A percentile compares a stretch with the other conserved stretches of the same genome.
Conservation (phyloP, 805 yeast species). For the Saccharomyces kudriavzevii region DNA sequence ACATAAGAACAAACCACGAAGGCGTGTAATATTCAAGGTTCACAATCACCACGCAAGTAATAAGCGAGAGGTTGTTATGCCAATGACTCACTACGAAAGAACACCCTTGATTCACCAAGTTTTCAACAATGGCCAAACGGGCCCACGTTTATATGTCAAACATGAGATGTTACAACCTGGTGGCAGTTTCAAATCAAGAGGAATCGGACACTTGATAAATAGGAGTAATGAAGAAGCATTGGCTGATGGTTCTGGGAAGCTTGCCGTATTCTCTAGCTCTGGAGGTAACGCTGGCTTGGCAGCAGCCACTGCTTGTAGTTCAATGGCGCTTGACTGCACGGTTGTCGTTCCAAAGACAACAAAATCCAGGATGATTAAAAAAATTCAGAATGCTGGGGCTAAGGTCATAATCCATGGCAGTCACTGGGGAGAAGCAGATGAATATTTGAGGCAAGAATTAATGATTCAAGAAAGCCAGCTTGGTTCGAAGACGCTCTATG, state of each 20-base stretch:
- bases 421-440: conserved; percentile 44
- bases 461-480: conserved; percentile 10
- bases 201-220: conserved; percentile 41
- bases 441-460: conserved; percentile 29
- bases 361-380: conserved; percentile 35
- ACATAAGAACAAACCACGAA: neutral
- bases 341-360: conserved; percentile 52
- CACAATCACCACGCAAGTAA: no score
- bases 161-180: conserved; percentile 45
- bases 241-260: conserved; percentile 16
- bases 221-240: conserved; percentile 25
- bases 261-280: conserved; percentile 40
- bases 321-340: conserved; percentile 37
- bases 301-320: conserved; percentile 33
- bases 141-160: conserved; percentile 35
- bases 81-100: conserved; percentile 2
- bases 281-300: conserved; percentile 50
- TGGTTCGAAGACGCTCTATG: conserved; percentile 34
- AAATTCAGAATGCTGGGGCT: conserved; percentile 42
- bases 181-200: conserved; percentile 49
- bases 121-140: conserved; percentile 1
- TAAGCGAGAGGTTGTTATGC: neutral
- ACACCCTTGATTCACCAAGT: conserved; percentile 9
- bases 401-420: conserved; percentile 38
- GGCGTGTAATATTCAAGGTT: neutral